Percentiles rank a stretch among this genome's conserved stretches.
Evolutionary conservation across 768 basidiomycete species (phyloP).

Genomic region (Phylloporus sp.): DNA sequence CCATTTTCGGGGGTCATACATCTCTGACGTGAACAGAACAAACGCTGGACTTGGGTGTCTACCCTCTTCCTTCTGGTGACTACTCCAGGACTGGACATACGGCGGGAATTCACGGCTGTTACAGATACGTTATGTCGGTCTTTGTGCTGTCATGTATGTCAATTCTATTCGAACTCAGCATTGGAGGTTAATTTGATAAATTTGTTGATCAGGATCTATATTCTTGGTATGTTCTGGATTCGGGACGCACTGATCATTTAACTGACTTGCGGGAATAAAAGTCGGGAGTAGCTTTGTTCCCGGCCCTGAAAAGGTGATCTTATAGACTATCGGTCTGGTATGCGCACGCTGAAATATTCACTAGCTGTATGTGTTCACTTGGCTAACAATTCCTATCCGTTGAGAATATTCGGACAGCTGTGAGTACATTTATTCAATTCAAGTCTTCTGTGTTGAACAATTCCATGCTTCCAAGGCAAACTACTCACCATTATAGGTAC

Average conservation of each 20-base stretch:
- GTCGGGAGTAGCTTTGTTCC: constrained; percentile 11
- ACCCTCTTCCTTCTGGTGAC: constrained; percentile 2
- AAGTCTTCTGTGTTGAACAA: background rate
- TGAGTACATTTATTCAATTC: background rate
- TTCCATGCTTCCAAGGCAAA: constrained; percentile 1
- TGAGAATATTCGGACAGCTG: constrained; percentile 2
- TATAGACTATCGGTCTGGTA: too few relatives aligned
- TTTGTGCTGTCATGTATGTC: constrained; percentile 3
- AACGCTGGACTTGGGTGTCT: constrained; percentile 3
- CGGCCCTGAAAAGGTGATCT: constrained; percentile 6
- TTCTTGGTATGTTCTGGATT: background rate
- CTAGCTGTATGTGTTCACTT: constrained; percentile 9
- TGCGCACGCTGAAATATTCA: background rate
- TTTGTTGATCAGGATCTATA: background rate
- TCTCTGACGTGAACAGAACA: constrained; percentile 3
- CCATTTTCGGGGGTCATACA: background rate
- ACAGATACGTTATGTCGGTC: constrained; percentile 13
- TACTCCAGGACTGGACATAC: background rate
- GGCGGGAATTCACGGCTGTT: background rate
- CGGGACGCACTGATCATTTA: too few relatives aligned
- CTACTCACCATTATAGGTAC: background rate
- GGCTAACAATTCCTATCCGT: background rate
- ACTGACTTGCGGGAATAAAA: constrained; percentile 1
- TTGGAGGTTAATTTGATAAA: background rate
- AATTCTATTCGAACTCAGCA: background rate